Base-by-base conservation (phyloP, 192 early-diverging fungal species). In the Chytriomyces sp. region DNA sequence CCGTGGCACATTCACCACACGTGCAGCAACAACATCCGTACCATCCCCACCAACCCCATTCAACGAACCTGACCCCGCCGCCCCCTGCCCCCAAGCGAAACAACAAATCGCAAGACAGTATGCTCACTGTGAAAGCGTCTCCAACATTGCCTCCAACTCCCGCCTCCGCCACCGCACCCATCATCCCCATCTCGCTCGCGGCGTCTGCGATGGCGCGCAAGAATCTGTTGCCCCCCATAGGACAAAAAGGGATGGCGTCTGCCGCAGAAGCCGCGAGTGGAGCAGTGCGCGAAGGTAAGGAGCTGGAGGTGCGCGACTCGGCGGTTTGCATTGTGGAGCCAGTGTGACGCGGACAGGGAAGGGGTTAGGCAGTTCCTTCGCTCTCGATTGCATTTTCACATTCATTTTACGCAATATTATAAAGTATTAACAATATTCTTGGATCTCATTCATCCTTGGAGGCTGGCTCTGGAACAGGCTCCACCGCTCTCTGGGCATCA, bases 111-210 rank as follows among this genome's bases (percentile, higher is more conserved):
- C 17, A 14, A 22, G 44, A 49, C 14, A 49, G 14, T 3, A 49
- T 49, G 14, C 3, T 22, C 44, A 49, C 14, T 1, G 22, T 14
- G 14, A 49, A 49, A 61, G 26, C 59, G 14, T 19, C 59, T 37
- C 10, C 59, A 37, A 37, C 59, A 37, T 6, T 8, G 14, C 59
- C 4, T 37, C 12, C 59, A 61, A 61, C 59, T 25, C 1, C 59
- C 12, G 39, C 62, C 39, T n/a, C 3, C 44, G 22, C 17, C 44
- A 49, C 44, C 2, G 34, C 62, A 37, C 59, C 62, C 2, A 64
- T 64, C 39, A 64, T 64, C 40, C 62, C 62, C 5, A 64, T 64
- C 12, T 64, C 62, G 14, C 37, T 61, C 33, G 59, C 59, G 10
- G 34, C 59, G 5, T 37, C 62, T 26, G 62, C 39, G 7, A 64